Percentiles rank a stretch among this genome's conserved stretches.
Conservation (phyloP, 768 basidiomycete species). For the Tricholoma terreum region DNA sequence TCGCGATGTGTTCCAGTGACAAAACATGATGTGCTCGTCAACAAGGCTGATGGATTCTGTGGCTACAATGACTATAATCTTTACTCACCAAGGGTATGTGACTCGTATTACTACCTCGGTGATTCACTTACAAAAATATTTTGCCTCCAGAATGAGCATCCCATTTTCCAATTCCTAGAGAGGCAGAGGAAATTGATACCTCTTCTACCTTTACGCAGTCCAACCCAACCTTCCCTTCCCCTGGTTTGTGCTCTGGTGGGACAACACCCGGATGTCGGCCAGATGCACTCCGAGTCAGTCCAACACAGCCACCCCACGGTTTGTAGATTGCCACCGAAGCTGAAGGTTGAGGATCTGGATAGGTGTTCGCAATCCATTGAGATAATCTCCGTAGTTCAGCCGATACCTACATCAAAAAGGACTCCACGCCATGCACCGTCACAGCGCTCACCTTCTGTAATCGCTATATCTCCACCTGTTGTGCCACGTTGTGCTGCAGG, state of each 20-base stretch:
- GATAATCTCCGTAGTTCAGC: slow-evolving; percentile 1
- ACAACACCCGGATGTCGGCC: slow-evolving; percentile 3
- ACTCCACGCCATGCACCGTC: neutral
- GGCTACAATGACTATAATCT: slow-evolving; percentile 14
- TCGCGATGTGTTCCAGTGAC: neutral
- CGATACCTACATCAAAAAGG: neutral
- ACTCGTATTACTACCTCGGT: neutral
- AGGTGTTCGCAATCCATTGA: neutral
- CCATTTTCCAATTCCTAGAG: slow-evolving; percentile 6
- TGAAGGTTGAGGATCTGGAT: neutral
- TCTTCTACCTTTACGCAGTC: neutral
- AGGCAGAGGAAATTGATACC: neutral
- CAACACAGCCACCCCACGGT: too few species aligned
- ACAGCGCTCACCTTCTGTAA: slow-evolving; percentile 1
- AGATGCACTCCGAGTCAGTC: neutral
- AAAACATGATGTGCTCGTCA: neutral
- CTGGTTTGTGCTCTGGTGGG: slow-evolving; percentile 3
- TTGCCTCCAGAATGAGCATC: slow-evolving; percentile 3
- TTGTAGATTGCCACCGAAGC: too few species aligned
- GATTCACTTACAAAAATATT: neutral
- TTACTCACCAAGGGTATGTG: slow-evolving; percentile 6
- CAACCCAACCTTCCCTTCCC: neutral
- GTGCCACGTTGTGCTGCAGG: neutral
- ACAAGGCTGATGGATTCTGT: slow-evolving; percentile 2
- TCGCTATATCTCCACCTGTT: neutral